Base-by-base conservation (phyloP, 2,329 filamentous ascomycete species). In the Aspergillus flavus region DNA sequence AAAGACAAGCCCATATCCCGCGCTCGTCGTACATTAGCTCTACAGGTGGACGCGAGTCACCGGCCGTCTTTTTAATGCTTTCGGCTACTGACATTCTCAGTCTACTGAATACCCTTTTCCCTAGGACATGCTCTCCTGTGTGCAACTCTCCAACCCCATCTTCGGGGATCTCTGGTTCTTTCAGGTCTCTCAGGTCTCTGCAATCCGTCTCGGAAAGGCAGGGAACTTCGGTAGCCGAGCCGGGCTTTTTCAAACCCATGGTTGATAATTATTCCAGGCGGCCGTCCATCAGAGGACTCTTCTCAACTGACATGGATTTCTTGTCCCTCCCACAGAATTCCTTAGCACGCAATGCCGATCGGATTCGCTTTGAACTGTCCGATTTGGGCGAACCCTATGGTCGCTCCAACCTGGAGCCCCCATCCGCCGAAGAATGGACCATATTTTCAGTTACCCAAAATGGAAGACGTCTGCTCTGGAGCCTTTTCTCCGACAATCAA, bases 41-140 rank as follows among this genome's bases (percentile, higher is more conserved):
- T 56, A 58, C 59, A 46, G 60, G 34, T 45, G 65, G 66, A 61
- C 61, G 60, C 26, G 67, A 71, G 43, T 66, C 72, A 9, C 61
- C 72, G 28, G 72, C 75, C 26, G 91, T 89, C 36, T 95, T 93
- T 73, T 82, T 96, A 71, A 90, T 94, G 39, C 79, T 97, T 68
- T 92, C 91, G 72, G 88, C 92, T 41, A 86, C 91, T 46, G 94
- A 97, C 75, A 81, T 96, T 68, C 82, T 91, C 41, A 94, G 92
- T 3, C 80, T 96, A 70, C 86, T 96, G 66, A 92, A 95, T 75
- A 90, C 91, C 12, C 85, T 97, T 16, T 96, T 94, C 72, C 94
- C 94, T 36, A 71, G 71, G 36, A 59, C 69, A 1, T 43, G 59
- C 14, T 69, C 73, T 34, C 63, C 72, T 21, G 66, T 71, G 7